Base-by-base conservation (phyloP, 192 early-diverging fungal genomes). In the Gonapodya prolifera region DNA sequence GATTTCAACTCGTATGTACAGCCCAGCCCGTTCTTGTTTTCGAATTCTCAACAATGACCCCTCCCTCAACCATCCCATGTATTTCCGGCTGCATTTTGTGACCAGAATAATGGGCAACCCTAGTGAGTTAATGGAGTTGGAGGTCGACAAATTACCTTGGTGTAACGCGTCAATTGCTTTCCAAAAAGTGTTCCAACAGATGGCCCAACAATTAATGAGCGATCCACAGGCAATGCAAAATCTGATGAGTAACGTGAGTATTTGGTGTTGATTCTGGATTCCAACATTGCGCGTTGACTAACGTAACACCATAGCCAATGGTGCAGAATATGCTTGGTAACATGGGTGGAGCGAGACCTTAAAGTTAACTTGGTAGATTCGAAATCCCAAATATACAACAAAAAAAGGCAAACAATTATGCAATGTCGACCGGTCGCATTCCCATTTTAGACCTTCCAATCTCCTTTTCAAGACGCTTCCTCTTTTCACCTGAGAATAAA, bases 201-300 rank as follows among this genome's bases (percentile, higher is more conserved):
- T 76, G 77, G 77, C 77, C 16, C 75, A 78, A 34, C 70, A 78
- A 75, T 33, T 78, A 61, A 78, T 78, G 77, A 34, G 69, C 1
- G 69, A 78, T n/a, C 77, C 77, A 31, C 35, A 78, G 35, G 36
- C 36, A 30, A 30, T 78, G 75, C 35, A 61, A 30, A 45, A 34
- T 1, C 30, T 78, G 23, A 78, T 78, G 77, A 78, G 30, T 1
- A 78, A 78, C 2, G 45, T 61, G 23, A 61, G 45, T 23, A 16
- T 23, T 23, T 61, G 8, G 8, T 16, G 45, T 61, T 23, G 8
- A 61, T 16, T 61, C 23, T 61, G 45, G 45, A 61, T 16, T 61
- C 45, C 8, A 61, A 16, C 45, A 61, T 8, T 61, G 45, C 23
- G 23, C 23, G 8, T 61, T 8, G 23, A 16, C 23, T 61, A 23